phyloP scores from a whole-genome alignment of 495 filamentous ascomycete genomes.

The Talaromyces liani region DNA sequence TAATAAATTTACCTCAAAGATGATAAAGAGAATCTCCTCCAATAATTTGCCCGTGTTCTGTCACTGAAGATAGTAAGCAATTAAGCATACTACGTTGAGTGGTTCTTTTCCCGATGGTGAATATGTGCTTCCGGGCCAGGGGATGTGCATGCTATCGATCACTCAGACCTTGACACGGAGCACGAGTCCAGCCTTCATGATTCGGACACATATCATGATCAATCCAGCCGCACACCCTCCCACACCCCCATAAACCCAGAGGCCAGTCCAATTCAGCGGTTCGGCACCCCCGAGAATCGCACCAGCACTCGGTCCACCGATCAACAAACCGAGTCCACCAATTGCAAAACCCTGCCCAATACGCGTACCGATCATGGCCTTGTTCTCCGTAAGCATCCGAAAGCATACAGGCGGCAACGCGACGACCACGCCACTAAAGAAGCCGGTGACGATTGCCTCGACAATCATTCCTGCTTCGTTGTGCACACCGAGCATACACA shows the following conservation, averaged over 20 bases:
- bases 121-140: not conserved
- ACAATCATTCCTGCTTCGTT: conserved; percentile 25
- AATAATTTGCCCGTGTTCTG: not conserved
- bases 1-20: not conserved
- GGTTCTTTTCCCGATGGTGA: not conserved
- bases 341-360: conserved; percentile 25
- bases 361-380: conserved; percentile 24
- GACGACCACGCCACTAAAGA: conserved; percentile 28
- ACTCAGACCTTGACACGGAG: not conserved
- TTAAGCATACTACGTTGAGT: not conserved
- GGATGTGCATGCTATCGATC: not conserved
- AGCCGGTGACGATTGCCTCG: conserved; percentile 26
- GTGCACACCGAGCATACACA: conserved; percentile 24
- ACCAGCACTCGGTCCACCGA: conserved; percentile 26
- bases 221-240: conserved; percentile 9
- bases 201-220: conserved; percentile 1
- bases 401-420: conserved; percentile 23
- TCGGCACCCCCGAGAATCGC: conserved; percentile 26
- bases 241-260: conserved; percentile 16
- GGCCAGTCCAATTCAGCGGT: conserved; percentile 8
- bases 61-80: not conserved
- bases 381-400: conserved; percentile 13
- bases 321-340: conserved; percentile 17
- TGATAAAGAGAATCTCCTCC: not conserved
- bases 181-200: conserved; percentile 1